Base-by-base conservation (phyloP, 495 filamentous ascomycete genomes). In the Xylaria cubensis region DNA sequence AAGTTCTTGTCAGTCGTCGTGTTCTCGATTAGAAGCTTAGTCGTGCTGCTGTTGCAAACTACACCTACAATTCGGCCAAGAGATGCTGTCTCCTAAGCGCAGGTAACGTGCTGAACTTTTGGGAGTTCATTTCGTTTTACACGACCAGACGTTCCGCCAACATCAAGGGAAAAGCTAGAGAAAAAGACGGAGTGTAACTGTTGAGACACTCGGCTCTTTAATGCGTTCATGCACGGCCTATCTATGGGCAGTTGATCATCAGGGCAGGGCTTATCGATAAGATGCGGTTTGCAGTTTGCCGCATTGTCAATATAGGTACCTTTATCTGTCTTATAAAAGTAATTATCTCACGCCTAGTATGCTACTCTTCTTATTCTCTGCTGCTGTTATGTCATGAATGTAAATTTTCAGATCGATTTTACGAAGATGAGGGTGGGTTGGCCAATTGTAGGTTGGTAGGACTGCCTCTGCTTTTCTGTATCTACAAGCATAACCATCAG, bases 31-130 rank as follows among this genome's bases (percentile, higher is more conserved):
- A 24, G n/a, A 56, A 32, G 44, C 58, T 42, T 13, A 13, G 8
- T 39, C 36, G 8, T 42, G 68, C n/a, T 39, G 55, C 55, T 39
- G 39, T 42, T 42, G n/a, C 4, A 41, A 70, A 32, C 58, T 19
- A 41, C 51, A 55, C 34, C 74, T 81, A 95, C 93, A 93, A 94
- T 85, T 95, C 93, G 36, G 93, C 84, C 36, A 94, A 83, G 9
- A 94, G 85, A 75, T 93, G 90, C 74, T 95, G 92, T 75, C 86
- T 80, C 71, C 79, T 79, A 67, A 83, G 61, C 67, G 78, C 73
- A 24, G 78, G 76, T 36, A 80, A 67, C 32, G 73, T 62, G 53
- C 55, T 70, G 1, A 80, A 70, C 44, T 65, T 79, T 34, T 74
- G 69, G 39, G 77, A 55, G 39, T 69, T 41, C 77, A 79, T 79